Evolutionary conservation across 257 asterid genomes (phyloP), one percentile per base, ranked within the genome.

Genomic region (Mentha longifolia): DNA sequence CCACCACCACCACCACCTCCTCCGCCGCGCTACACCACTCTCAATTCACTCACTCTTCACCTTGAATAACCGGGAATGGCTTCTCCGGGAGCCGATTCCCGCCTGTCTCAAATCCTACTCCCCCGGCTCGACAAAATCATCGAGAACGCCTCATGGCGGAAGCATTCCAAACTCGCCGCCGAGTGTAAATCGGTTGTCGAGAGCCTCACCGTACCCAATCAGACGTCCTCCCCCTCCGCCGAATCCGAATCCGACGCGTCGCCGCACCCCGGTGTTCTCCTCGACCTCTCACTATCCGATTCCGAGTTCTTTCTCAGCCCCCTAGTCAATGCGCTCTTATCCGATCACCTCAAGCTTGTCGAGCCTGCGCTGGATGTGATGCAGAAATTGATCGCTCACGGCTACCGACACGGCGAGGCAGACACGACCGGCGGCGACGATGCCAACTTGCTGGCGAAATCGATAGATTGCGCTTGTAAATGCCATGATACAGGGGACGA

Each of bases 71-170:
- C 80, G 94, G 95, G 95, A 86, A 90, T 89, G 97, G 98, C 95
- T 88, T 90, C 98, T 60, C 35, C 82, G 86, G 97, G 89, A 83
- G 96, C 91, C 87, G 95, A 91, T 89, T 91, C 99, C 92, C 99
- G 98, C 74, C 82, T 94, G 17, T 75, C 62, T 30, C 84, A 73
- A 82, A 82, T 89, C 69, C 76, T 94, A 10, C 42, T 86, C 78
- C 96, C 99, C 13, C 86, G 96, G 67, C 87, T 91, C 65, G 99
- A 94, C 41, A 94, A 94, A 82, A 92, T 94, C 77, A 78, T 84
- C 71, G 92, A 94, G 73, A 89, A 84, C 61, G 96, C 95, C 30
- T 89, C 98, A 0, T 94, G 99, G 99, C 88, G 97, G 58, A 94
- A 94, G 81, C 99, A 91, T 74, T 82, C 97, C 42, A 94, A 89